Conservation (phyloP, 139 green algal species). For the Volvox reticuliferus region DNA sequence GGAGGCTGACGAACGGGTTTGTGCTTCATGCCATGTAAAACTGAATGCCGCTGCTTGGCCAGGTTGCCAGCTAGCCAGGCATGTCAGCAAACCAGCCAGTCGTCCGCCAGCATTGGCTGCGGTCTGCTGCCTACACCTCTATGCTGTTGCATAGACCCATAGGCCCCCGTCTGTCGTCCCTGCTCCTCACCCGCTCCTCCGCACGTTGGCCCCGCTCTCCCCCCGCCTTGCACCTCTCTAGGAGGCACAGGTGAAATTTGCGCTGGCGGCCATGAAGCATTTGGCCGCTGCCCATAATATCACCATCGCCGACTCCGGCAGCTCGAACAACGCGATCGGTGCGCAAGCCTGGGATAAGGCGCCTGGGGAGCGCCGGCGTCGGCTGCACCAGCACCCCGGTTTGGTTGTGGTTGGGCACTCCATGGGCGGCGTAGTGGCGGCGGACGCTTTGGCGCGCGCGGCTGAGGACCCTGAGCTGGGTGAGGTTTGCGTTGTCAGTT, state of each 20-base stretch:
- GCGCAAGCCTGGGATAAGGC: background rate
- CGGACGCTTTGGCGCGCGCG: conserved; percentile 48
- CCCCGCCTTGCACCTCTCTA: background rate
- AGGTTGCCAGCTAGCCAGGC: no score
- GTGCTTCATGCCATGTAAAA: no score
- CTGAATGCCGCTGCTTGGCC: no score
- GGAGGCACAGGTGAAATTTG: conserved; percentile 66
- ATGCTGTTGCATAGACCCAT: no score
- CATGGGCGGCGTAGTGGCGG: conserved; percentile 82
- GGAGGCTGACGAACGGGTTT: no score
- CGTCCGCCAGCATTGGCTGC: no score
- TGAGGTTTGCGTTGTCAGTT: background rate
- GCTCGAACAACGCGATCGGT: background rate
- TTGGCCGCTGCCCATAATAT: conserved; percentile 51
- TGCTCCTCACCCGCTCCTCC: no score
- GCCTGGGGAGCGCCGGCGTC: background rate
- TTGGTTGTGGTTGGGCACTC: conserved; percentile 81
- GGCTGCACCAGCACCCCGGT: conserved; percentile 26
- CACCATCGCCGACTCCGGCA: background rate
- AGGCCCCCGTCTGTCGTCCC: no score
- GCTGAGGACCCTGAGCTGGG: conserved; percentile 52
- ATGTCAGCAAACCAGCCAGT: no score
- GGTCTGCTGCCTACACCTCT: no score
- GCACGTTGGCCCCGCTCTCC: no score
- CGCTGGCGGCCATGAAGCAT: conserved; percentile 52